These are phyloP conservation scores for Sphagnurus paluster DNA, from an alignment of 1,284 basidiomycete species.

Conservation along the genomic window DNA sequence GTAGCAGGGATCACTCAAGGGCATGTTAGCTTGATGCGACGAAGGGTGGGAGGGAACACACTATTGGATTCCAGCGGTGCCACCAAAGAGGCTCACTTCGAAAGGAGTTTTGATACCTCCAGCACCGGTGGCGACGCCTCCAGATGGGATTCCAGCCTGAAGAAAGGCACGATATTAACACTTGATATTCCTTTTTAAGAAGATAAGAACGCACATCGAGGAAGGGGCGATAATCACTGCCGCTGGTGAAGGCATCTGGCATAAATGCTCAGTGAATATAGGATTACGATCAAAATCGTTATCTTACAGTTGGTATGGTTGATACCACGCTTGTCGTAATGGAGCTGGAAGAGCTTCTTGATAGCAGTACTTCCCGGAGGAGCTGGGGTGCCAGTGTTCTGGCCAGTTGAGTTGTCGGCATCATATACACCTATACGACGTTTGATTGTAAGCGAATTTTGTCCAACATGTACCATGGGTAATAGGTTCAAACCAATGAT, in stretches of 20 bases:
- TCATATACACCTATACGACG: constrained; percentile 12
- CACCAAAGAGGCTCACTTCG: constrained; percentile 14
- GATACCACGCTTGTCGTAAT: constrained; percentile 10
- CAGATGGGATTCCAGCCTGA: constrained; percentile 15
- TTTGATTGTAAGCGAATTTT: neutral
- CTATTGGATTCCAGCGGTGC: constrained; percentile 13
- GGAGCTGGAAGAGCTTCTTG: constrained; percentile 13
- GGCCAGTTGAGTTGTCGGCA: constrained; percentile 15
- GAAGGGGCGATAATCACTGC: constrained; percentile 16
- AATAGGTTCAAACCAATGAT: constrained; percentile 7
- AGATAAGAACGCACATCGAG: constrained; percentile 6
- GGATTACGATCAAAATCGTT: neutral
- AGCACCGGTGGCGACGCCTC: constrained; percentile 15
- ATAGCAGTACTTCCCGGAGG: constrained; percentile 15
- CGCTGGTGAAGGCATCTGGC: constrained; percentile 13
- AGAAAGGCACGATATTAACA: neutral
- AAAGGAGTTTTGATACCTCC: constrained; percentile 11
- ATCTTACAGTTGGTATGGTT: constrained; percentile 11
- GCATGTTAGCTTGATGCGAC: neutral
- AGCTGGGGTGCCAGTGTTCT: constrained; percentile 8
- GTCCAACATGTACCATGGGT: neutral
- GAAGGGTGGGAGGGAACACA: neutral
- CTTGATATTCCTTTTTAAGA: neutral
- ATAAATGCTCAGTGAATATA: neutral
- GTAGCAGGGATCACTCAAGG: constrained; percentile 13